Evolutionary conservation across 2,329 filamentous ascomycete species (phyloP), one percentile per base, ranked within the genome.

Genomic region (Orbilia ellipsospora): DNA sequence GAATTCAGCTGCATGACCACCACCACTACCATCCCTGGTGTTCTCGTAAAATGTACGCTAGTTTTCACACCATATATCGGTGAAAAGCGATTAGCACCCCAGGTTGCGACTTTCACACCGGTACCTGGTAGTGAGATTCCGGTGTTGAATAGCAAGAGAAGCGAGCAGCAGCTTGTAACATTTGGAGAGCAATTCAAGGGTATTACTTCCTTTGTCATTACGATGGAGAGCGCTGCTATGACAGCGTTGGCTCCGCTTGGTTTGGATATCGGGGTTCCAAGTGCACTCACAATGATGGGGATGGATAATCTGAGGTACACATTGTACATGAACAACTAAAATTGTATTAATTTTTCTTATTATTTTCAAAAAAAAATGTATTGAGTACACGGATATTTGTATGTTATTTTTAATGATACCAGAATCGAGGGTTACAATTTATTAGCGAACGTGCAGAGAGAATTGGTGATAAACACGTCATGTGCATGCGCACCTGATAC

Each of bases 1-100:
- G 55, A 8, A 20, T 59, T 59, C 31, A 31, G 42, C 36, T 59
- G 55, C 55, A 59, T 59, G n/a, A 59, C 31, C n/a, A 42, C 55
- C 16, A 44, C 55, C n/a, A 59, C 36, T 15, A 59, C 55, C 6
- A 15, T 26, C 16, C 55, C 18, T 8, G 55, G 36, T 44, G 18
- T 56, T 6, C 18, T 59, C 10, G 12, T 52, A 7, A 5, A 52
- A 52, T 52, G 48, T 23, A 52, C 48, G 6, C 20, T 52, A 18
- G 48, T 52, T 23, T 52, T 52, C 48, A 59, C 55, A 18, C 55
- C 55, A 42, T 59, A 59, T 42, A 44, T 59, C 15, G 55, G 31
- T 16, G 42, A 40, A 16, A 59, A 42, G 16, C 55, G 36, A 42
- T 12, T 59, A 13, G 4, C 31, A 20, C 31, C 55, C 20, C 55